Percentiles rank a stretch among this genome's conserved stretches.
These are phyloP conservation scores for Sarocladiaceae sp. DNA, from an alignment of 2,329 filamentous ascomycete genomes.

Conservation along the genomic window DNA sequence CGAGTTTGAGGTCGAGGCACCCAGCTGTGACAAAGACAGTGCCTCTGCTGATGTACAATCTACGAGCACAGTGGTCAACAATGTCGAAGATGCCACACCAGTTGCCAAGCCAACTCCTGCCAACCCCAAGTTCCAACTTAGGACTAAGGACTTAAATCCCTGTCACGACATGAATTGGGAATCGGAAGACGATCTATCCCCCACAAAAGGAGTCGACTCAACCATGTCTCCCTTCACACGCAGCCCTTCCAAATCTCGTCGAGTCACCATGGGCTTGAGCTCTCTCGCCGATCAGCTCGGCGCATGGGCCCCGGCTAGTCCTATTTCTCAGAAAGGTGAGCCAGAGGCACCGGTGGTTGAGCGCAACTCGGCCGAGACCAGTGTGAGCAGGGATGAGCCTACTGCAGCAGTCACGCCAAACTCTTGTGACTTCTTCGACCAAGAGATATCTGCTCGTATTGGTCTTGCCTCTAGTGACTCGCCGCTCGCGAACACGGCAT, in stretches of 20 bases:
- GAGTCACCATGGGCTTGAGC: slow-evolving; percentile 48
- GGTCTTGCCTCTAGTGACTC: not conserved
- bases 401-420: not conserved
- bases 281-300: slow-evolving; percentile 56
- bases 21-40: too few species aligned
- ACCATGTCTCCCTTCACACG: slow-evolving; percentile 2
- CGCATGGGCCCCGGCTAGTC: slow-evolving; percentile 57
- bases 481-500: too few species aligned
- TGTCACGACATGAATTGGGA: slow-evolving; percentile 42
- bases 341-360: not conserved
- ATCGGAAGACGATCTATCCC: slow-evolving; percentile 44
- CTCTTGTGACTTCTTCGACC: not conserved
- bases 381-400: not conserved
- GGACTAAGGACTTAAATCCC: slow-evolving; percentile 40
- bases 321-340: slow-evolving; percentile 18
- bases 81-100: not conserved
- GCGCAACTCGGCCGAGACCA: not conserved
- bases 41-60: not conserved
- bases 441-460: not conserved
- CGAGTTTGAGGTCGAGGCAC: too few species aligned
- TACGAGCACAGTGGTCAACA: not conserved
- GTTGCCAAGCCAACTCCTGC: not conserved
- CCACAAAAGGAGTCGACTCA: slow-evolving; percentile 19
- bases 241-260: slow-evolving; percentile 16
- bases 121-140: slow-evolving; percentile 30